Base-by-base conservation (phyloP, 176 grass and related monocot species). In the Tillandsia leiboldiana region DNA sequence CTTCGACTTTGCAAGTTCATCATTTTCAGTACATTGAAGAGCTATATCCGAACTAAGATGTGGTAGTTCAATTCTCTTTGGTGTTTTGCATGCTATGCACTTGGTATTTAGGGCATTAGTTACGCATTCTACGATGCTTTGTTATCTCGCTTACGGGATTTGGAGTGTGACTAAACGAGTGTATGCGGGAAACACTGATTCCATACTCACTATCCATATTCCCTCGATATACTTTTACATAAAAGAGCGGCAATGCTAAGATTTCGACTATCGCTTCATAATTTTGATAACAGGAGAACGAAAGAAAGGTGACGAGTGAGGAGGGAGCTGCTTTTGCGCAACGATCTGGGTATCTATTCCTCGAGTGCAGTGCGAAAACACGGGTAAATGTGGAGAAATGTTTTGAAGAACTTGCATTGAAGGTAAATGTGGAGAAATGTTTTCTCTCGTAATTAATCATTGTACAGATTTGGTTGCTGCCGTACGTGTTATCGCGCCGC, bases 361-460 rank as follows among this genome's bases (percentile, higher is more conserved):
- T 99, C 0, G 94, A 99, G 51, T 92, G 89, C 70, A 99, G 94
- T 79, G 94, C 94, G 12, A 99, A 86, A 87, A 92, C 94, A 81
- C 82, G 87, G 73, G 67, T 77, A 27, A 99, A 99, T 47, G 89
- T 99, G 48, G 89, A 93, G 69, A 83, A 87, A 86, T 99, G 89
- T 78, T 99, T 99, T 80, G 86, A 93, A 85, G 86, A 93, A 79
- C 84, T 97, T 82, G 87, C 87, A 24, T 29, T 90, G 53, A 93
- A 99, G 94, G 94, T 99, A 93, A 42, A 77, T 58, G 1, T 61
- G 49, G 49, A 14, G 58, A 59, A 59, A 17, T 54, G 0, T 56
- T n/a, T 56, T 56, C 13, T 22, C n/a, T 17, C 12, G 15, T 66
- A 42, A 12, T 42, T 7, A 65, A 11, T 51, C 61, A 1, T 3